Evolutionary conservation across 2,329 filamentous ascomycete species (phyloP).

Genomic region (Pseudogymnoascus sp.): DNA sequence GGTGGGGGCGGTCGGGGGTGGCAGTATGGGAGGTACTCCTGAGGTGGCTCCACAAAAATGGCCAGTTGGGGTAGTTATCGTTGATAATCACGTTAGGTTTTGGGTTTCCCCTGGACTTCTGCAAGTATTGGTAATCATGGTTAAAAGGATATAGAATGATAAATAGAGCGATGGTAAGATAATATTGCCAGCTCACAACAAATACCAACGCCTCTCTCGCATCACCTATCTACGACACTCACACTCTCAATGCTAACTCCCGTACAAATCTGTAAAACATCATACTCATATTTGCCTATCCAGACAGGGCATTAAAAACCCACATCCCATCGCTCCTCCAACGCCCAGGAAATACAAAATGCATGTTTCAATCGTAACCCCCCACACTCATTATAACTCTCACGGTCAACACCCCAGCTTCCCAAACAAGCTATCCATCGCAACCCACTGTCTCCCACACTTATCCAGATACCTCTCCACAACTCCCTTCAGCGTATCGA

Average conservation of each 20-base stretch:
- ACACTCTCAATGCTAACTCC: neutral
- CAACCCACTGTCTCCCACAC: conserved; percentile 86
- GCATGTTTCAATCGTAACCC: neutral
- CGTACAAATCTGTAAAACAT: neutral
- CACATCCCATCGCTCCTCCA: conserved; percentile 1
- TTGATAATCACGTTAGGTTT: neutral
- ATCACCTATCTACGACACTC: too few species aligned
- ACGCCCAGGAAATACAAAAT: conserved; percentile 5
- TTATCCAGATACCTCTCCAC: conserved; percentile 83
- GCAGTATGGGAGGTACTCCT: neutral
- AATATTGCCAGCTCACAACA: neutral
- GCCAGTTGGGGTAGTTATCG: neutral
- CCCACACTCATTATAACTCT: conserved; percentile 11
- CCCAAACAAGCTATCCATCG: conserved; percentile 82
- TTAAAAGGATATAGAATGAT: neutral
- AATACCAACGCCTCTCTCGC: neutral
- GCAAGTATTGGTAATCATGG: neutral
- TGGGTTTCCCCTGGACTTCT: neutral
- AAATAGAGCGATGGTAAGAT: neutral
- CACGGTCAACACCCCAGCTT: conserved; percentile 48
- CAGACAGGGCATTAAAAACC: conserved; percentile 4
- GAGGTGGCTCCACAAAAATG: neutral
- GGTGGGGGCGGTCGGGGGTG: neutral
- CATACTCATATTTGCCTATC: conserved; percentile 3
- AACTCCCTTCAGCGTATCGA: conserved; percentile 66